Evolutionary conservation across 305 asterid genomes (phyloP), one percentile per base, ranked within the genome.

Genomic region (Fraxinus albicans): DNA sequence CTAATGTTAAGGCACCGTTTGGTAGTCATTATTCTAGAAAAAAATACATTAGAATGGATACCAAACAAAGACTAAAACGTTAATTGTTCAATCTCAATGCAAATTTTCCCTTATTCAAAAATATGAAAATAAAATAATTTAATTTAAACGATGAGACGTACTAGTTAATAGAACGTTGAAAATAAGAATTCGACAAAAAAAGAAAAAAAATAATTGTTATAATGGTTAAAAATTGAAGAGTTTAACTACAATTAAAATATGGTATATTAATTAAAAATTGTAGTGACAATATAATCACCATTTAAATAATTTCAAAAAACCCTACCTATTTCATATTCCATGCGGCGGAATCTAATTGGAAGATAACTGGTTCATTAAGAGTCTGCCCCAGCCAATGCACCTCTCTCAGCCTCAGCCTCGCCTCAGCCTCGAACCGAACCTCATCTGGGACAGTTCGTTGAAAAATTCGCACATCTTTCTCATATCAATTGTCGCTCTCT

Each of bases 391-490:
- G 70, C 44, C 77, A 65, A 53, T 40, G 63, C 80, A 55, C 58
- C 73, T 23, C 17, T 79, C 12, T 86, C 55, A 7, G 42, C 42
- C 42, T 38, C 42, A 36, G 42, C 42, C 86, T 83, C 31, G n/a
- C n/a, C 87, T 88, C 86, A 72, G 73, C 23, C 65, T 47, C 86
- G 84, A 73, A 70, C 89, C 88, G 78, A 78, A 70, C 73, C 82
- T 78, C 73, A 83, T 80, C 82, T 79, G 89, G 29, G 69, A 80
- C 88, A 79, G 87, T 85, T 87, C 82, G 89, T 87, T 88, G 89
- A 87, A 89, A 88, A 83, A 78, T 88, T 88, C 88, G 82, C 88
- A 73, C 82, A 87, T 88, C 93, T 85, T 78, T 86, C 89, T 55
- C 86, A 58, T 84, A 47, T 77, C 76, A 67, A 60, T 65, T 73